phyloP scores from a whole-genome alignment of 305 asterid genomes.

The Fraxinus floribunda region DNA sequence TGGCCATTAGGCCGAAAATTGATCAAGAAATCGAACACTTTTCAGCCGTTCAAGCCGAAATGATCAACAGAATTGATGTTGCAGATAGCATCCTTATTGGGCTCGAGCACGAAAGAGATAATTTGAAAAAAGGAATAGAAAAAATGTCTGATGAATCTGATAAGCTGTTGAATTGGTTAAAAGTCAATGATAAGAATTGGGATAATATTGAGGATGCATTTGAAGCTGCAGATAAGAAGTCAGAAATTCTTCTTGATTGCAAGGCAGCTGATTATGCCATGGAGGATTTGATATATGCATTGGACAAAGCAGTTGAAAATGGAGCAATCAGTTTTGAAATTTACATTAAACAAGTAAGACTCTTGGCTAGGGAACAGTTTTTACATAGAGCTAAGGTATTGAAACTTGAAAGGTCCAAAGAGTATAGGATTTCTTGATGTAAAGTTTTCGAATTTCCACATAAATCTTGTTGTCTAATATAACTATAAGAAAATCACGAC shows the following conservation, averaged over 20 bases:
- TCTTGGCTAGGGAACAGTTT: constrained; percentile 57
- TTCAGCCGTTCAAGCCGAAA: constrained; percentile 29
- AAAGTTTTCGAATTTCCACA: too few relatives aligned
- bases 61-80: constrained; percentile 29
- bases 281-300: constrained; percentile 49
- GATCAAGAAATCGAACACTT: constrained; percentile 36
- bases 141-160: constrained; percentile 39
- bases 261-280: constrained; percentile 44
- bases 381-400: constrained; percentile 26
- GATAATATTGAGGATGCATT: constrained; percentile 41
- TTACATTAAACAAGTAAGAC: constrained; percentile 56
- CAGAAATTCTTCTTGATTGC: constrained; percentile 31
- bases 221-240: constrained; percentile 38
- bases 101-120: constrained; percentile 31
- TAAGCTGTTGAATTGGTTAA: constrained; percentile 46
- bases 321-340: constrained; percentile 34
- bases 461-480: neutral
- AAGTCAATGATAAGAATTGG: constrained; percentile 21
- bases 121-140: constrained; percentile 30
- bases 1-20: constrained; percentile 20
- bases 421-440: neutral
- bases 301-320: constrained; percentile 42
- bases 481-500: neutral
- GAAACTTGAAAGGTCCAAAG: constrained; percentile 8
- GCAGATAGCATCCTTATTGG: constrained; percentile 12